Percentiles rank a stretch among this genome's conserved stretches.
phyloP scores from a whole-genome alignment of 176 grass and related monocot species.

The Typha latifolia region DNA sequence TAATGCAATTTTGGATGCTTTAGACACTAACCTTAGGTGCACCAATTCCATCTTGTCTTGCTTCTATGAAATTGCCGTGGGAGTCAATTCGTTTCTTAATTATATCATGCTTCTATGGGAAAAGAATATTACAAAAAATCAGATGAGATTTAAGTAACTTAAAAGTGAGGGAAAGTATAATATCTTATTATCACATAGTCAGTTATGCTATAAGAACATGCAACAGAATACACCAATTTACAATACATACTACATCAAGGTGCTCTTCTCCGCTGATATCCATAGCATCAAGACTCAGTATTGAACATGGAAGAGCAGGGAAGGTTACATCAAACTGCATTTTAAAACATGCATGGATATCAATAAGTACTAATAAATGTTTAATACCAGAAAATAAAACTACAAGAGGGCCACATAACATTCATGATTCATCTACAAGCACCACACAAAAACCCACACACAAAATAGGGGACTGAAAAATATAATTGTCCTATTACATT shows the following conservation, averaged over 20 bases:
- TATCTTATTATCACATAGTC: background rate
- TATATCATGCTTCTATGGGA: slow-evolving; percentile 81
- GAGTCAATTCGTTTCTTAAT: slow-evolving; percentile 85
- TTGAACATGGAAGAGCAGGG: slow-evolving; percentile 90
- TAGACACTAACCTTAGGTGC: slow-evolving; percentile 55
- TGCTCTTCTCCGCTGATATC: slow-evolving; percentile 95
- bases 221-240: background rate
- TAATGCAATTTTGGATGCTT: background rate
- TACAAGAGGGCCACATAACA: background rate
- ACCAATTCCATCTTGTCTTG: slow-evolving; percentile 85
- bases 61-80: slow-evolving; percentile 72
- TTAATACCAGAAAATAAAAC: background rate
- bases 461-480: background rate
- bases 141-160: slow-evolving; percentile 4
- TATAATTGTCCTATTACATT: slow-evolving; percentile 51
- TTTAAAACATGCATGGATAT: slow-evolving; percentile 22
- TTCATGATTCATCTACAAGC: too few species aligned
- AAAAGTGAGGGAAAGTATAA: background rate
- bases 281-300: slow-evolving; percentile 90
- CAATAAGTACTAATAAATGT: slow-evolving; percentile 14
- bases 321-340: slow-evolving; percentile 95
- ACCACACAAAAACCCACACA: background rate
- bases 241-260: slow-evolving; percentile 73
- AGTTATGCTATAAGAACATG: background rate
- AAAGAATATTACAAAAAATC: slow-evolving; percentile 14